Evolutionary conservation across 768 basidiomycete genomes (phyloP), one percentile per base, ranked within the genome.

Genomic region (Russula compacta): DNA sequence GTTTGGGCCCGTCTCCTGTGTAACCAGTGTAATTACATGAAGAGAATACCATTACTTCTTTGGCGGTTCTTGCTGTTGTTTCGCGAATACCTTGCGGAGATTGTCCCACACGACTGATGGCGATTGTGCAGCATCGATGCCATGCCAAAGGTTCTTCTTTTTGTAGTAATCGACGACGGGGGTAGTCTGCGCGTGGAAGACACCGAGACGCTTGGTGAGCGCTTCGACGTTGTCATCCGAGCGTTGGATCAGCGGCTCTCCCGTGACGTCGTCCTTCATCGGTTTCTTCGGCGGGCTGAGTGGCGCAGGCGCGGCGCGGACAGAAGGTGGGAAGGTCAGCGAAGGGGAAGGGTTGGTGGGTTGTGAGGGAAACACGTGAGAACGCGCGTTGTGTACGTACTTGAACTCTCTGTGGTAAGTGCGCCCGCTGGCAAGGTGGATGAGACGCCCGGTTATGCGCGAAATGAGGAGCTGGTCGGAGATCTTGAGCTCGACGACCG

Each of bases 141-240:
- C 87, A 46, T 81, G 78, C 95, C 94, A 98, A 52, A 98, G 80
- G 40, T 89, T 87, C 71, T 92, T 89, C 62, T 79, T 78, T 77
- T 88, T 92, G 83, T 99, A 99, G 79, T 97, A 98, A 48, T 92
- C 92, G 15, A 92, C 87, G 35, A 99, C 97, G 33, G 97, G 95
- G 2, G 89, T 90, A 14, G 97, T 99, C 75, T 97, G 94, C 38
- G 80, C 73, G 78, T 99, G 97, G 80, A 87, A 99, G n/a, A 90
- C 83, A 3, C 73, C 67, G 59, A 99, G 80, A 44, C 97, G 89
- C 76, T 94, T 97, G 67, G 85, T 82, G 56, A 99, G 81, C 12
- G 95, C 92, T 73, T 97, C 92, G 63, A 93, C 91, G 67, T 98
- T 99, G 77, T 99, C 97, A 73, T 99, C 97, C 9, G 94, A 93